A percentile compares a stretch with the other conserved stretches of the same genome.
Conservation (phyloP, 768 basidiomycete genomes). For the Plicaturopsis crispa region DNA sequence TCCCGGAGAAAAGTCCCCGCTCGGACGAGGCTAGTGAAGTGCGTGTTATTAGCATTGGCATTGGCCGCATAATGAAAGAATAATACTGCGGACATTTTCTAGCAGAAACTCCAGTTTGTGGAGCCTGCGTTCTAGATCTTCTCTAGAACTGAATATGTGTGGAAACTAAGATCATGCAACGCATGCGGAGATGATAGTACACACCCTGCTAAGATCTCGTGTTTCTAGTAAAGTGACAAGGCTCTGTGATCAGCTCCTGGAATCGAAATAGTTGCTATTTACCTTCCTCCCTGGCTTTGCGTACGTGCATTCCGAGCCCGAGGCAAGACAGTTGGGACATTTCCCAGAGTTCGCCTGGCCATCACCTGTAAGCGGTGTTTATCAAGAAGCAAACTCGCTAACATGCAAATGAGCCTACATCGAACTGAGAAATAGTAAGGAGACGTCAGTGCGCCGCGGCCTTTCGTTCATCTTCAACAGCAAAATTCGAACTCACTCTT, state of each 20-base stretch:
- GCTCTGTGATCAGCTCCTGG: background rate
- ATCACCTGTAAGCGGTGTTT: constrained; percentile 40
- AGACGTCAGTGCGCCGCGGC: background rate
- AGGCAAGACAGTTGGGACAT: constrained; percentile 59
- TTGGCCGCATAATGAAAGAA: too few species aligned
- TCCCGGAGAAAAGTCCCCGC: constrained; percentile 55
- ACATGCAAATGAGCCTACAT: constrained; percentile 27
- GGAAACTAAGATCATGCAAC: too few species aligned
- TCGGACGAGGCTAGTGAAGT: constrained; percentile 62
- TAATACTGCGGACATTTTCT: constrained; percentile 36
- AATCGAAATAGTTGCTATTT: constrained; percentile 15
- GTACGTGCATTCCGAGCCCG: constrained; percentile 56
- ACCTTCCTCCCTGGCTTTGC: constrained; percentile 62
- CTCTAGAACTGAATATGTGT: constrained; percentile 41
- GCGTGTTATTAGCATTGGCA: too few species aligned
- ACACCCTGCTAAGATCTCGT: constrained; percentile 59
- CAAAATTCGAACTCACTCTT: constrained; percentile 76
- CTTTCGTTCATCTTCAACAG: too few species aligned
- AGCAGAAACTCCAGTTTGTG: constrained; percentile 61
- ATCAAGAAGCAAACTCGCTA: background rate
- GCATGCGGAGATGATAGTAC: constrained; percentile 9
- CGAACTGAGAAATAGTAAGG: constrained; percentile 42
- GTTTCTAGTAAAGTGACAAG: constrained; percentile 24
- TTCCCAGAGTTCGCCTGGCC: constrained; percentile 60
- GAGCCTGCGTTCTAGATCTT: constrained; percentile 52